phyloP scores from a whole-genome alignment of 805 yeast species.

The Schwanniomyces occidentalis region DNA sequence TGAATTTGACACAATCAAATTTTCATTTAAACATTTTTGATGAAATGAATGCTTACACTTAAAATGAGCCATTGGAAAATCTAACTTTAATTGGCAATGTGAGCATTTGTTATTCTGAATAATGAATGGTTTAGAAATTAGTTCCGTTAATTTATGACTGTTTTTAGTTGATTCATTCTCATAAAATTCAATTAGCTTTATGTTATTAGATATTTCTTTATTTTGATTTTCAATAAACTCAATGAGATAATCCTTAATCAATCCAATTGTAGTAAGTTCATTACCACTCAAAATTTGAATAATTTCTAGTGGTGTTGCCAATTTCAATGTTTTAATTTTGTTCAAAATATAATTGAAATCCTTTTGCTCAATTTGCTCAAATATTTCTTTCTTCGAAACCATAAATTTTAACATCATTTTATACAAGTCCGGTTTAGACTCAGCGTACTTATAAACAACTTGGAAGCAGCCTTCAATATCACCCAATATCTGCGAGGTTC shows the following conservation, averaged over 20 bases:
- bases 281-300: constrained; percentile 66
- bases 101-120: constrained; percentile 66
- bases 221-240: constrained; percentile 60
- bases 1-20: constrained; percentile 22
- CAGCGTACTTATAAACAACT: constrained; percentile 60
- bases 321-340: constrained; percentile 49
- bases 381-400: constrained; percentile 54
- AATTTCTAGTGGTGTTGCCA: constrained; percentile 75
- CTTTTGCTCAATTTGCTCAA: constrained; percentile 51
- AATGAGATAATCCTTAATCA: constrained; percentile 67
- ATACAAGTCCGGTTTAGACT: constrained; percentile 62
- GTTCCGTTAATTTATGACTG: constrained; percentile 50
- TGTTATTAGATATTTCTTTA: constrained; percentile 67
- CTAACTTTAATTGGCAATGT: constrained; percentile 63
- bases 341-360: constrained; percentile 51
- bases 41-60: constrained; percentile 87
- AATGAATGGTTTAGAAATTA: constrained; percentile 48
- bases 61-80: constrained; percentile 80
- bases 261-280: constrained; percentile 66
- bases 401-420: constrained; percentile 63
- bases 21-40: constrained; percentile 68
- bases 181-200: constrained; percentile 65
- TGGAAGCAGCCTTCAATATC: constrained; percentile 59
- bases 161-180: constrained; percentile 62
- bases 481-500: constrained; percentile 59